Conservation (phyloP, 306 rosid genomes). For the Glycine tomentella region DNA sequence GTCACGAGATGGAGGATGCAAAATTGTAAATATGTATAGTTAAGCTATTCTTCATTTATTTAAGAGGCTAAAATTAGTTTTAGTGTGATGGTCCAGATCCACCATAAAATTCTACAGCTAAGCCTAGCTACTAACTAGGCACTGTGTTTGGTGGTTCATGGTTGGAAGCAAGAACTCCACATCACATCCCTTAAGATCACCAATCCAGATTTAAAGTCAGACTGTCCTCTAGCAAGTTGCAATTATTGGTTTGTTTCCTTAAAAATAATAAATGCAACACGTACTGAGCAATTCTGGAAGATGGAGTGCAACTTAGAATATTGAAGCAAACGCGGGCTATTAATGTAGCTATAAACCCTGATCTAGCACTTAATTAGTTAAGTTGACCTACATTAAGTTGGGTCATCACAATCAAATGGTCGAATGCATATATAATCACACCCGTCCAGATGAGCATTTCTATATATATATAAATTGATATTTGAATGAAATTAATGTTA, state of each 20-base stretch:
- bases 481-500: no score
- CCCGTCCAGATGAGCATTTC: no score
- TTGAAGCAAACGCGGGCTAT: neutral
- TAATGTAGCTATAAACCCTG: neutral
- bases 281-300: neutral
- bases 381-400: neutral
- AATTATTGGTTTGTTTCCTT: neutral
- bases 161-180: constrained; percentile 50
- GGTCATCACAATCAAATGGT: no score
- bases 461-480: no score
- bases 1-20: neutral
- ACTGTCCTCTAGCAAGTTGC: constrained; percentile 10
- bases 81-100: constrained; percentile 19
- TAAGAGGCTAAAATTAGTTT: neutral
- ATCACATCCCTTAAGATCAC: neutral
- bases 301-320: neutral
- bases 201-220: neutral
- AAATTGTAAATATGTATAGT: no score
- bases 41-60: no score
- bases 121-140: constrained; percentile 54
- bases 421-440: no score
- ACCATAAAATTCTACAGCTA: constrained; percentile 29
- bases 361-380: constrained; percentile 26
- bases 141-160: constrained; percentile 47
- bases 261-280: neutral